Evolutionary conservation across 2,329 filamentous ascomycete genomes (phyloP), one percentile per base, ranked within the genome.

Genomic region (Monosporascus sp.): DNA sequence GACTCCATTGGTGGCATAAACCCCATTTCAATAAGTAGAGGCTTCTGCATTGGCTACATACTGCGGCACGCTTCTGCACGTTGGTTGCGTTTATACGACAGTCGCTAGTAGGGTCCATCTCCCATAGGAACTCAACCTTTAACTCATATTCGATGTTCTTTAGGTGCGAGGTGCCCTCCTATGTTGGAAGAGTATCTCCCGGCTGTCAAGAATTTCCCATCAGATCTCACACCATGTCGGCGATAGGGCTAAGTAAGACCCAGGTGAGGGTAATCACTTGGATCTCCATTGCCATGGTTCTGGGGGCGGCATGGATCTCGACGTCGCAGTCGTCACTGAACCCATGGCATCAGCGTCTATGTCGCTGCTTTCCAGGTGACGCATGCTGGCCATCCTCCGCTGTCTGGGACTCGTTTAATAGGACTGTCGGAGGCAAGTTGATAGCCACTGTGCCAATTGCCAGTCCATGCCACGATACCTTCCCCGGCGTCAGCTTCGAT

Each of bases 371-470:
- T 45, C 76, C 77, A 0, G 71, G 70, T 6, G 75, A 80, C 47
- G 15, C 55, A 2, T 74, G 72, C 57, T 81, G 78, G 78, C 77
- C 77, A 1, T 63, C 64, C 1, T 18, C 51, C 4, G 44, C 55
- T 14, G 59, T 61, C n/a, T 80, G 77, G 77, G 54, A 59, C 6
- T 50, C 53, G 1, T 70, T 81, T 48, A 81, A 81, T 53, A 27
- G 60, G 15, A 72, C 74, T 3, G 59, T 80, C 7, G 61, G 64
- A 8, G 78, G 78, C 1, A 66, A 63, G 20, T 64, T 80, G 34
- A 65, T 81, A 18, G 67, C 68, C 2, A 78, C 73, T 0, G 61
- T 72, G 2, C 76, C 78, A 1, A 59, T 78, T 6, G 78, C 68
- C 3, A 57, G 67, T 3, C 62, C 69, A 1, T 81, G 77, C 54